Evolutionary conservation across 768 basidiomycete genomes (phyloP), one percentile per base, ranked within the genome.

Genomic region (Auricularia sp.): DNA sequence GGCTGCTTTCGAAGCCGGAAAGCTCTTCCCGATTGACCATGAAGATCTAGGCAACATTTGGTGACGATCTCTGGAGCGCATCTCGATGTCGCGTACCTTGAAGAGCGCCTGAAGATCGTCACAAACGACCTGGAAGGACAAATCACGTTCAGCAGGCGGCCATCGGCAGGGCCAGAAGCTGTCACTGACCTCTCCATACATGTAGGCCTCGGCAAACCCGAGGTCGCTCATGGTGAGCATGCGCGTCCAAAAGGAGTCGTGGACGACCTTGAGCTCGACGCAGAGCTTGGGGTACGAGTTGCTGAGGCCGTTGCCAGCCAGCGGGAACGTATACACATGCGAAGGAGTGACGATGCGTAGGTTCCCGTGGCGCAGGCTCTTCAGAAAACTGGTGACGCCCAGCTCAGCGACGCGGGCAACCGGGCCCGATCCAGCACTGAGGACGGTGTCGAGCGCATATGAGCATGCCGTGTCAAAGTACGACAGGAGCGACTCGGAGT

Each of bases 141-240:
- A 3, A 29, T 29, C 29, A 29, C 29, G 29, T 29, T 29, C 29
- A 29, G 29, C 29, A 29, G 29, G 29, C 29, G 29, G 29, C 29
- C 29, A 43, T 23, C 39, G 16, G 16, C 3, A 36, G 10, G 43
- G 4, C 18, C 5, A 21, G 2, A 35, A 42, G n/a, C 12, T 7
- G 39, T 14, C 8, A 51, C 56, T 8, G 16, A 59, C 56, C 56
- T 91, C 88, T 6, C 88, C 87, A 64, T 84, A 84, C 89, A 91
- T 90, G 74, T 85, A 90, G 0, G 86, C 84, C 73, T 91, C 89
- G 3, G 85, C 80, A 68, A 91, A 89, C 3, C 87, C 89, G 54
- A 91, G 74, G 70, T 89, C 87, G 29, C 84, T 79, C 78, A 85
- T 83, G 7, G 79, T 71, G 65, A 88, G 73, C 64, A 88, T 78